Evolutionary conservation across 2,329 filamentous ascomycete genomes (phyloP), one percentile per base, ranked within the genome.

Genomic region (Aspergillus sp.): DNA sequence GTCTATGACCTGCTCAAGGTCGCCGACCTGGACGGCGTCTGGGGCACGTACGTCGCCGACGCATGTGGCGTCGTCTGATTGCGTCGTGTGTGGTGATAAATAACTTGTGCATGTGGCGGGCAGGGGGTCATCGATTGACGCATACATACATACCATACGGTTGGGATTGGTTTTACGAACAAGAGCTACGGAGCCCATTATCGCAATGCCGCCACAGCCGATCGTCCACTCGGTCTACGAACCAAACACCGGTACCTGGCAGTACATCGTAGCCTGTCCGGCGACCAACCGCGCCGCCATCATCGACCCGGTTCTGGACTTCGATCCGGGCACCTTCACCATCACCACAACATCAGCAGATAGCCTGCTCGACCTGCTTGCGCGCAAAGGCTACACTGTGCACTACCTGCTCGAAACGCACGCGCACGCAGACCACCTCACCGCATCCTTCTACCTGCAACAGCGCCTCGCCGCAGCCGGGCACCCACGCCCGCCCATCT

Each of bases 221-320:
- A 62, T 54, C 3, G 60, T 77, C 10, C 72, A 77, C 51, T 45
- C 65, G 5, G 41, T 76, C 2, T 78, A 76, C 43, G 75, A 78
- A 50, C 24, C 56, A 0, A 63, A 55, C 4, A 78, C 82, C 0
- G 72, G 72, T 9, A 83, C 82, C 10, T 85, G 79, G 79, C 83
- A 86, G 61, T 85, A 84, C 55, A 58, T 86, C 1, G 76, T 86
- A 3, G 79, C 75, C 1, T 81, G 84, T 52, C 75, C 80, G 0
- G 49, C 59, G 0, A 81, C 77, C 0, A 63, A 62, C 4, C 63
- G 60, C 0, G 79, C 81, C 1, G 77, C 74, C 55, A 80, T 86
- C 52, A 84, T 86, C 58, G 83, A 86, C 59, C 72, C 83, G 0
- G 83, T 86, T 0, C 64, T 86, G 2, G 77, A 85, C 60, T 84